A percentile compares a stretch with the other conserved stretches of the same genome.
These are phyloP conservation scores for Rhizopogon rudus DNA, from an alignment of 768 basidiomycete species.

Conservation along the genomic window DNA sequence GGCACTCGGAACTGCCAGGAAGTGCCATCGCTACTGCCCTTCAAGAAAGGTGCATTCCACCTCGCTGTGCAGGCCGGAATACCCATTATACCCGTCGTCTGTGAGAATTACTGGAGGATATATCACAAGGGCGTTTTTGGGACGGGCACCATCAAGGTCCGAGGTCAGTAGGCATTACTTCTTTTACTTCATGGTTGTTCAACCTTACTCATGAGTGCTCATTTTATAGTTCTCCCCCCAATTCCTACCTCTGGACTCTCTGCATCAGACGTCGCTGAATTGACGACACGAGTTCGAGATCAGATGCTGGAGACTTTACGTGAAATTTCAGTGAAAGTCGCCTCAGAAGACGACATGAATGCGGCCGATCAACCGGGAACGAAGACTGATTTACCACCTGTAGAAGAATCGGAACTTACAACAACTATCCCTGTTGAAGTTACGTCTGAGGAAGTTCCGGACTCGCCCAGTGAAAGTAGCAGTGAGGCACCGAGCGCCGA, in stretches of 20 bases:
- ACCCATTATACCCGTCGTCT: constrained; percentile 88
- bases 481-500: constrained; percentile 21
- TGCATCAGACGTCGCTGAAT: constrained; percentile 59
- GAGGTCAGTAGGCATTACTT: constrained; percentile 39
- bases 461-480: constrained; percentile 16
- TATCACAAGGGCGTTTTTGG: constrained; percentile 79
- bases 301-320: constrained; percentile 75
- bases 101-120: constrained; percentile 89
- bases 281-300: constrained; percentile 63
- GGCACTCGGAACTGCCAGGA: constrained; percentile 80
- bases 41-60: constrained; percentile 99
- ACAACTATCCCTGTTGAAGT: constrained; percentile 20
- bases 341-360: constrained; percentile 18
- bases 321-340: constrained; percentile 65
- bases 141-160: constrained; percentile 71
- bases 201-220: constrained; percentile 5
- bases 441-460: constrained; percentile 22
- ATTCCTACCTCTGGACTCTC: constrained; percentile 72
- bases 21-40: constrained; percentile 65
- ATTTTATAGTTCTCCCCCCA: constrained; percentile 77
- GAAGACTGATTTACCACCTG: constrained; percentile 14
- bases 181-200: background rate
- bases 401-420: constrained; percentile 5
- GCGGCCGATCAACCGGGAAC: constrained; percentile 15
- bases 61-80: constrained; percentile 87